Evolutionary conservation across 331 rosid species (phyloP), one percentile per base, ranked within the genome.

Genomic region (Telfairia occidentalis): DNA sequence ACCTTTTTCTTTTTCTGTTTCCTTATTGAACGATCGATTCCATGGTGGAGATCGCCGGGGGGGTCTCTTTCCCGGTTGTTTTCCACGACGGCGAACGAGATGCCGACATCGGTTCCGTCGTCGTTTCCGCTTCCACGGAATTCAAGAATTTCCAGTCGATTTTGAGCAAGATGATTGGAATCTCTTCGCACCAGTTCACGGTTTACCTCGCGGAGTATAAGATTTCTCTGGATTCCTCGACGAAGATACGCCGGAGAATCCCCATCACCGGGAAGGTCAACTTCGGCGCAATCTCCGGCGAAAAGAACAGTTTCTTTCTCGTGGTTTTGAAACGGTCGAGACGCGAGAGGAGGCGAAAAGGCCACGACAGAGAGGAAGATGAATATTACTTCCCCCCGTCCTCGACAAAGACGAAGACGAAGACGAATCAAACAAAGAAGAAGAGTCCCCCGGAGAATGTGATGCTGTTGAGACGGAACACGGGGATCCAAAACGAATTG

Each of bases 201-300:
- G 83, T 83, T 34, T 88, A 78, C 42, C 49, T 92, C 21, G 79
- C 81, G 75, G 59, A 52, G 26, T 29, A 67, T 29, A 76, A 75
- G 63, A 49, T 18, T 21, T 10, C 74, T 21, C 26, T 8, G 40
- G 53, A 75, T 34, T 69, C 81, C 49, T 78, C 82, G 40, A 6
- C 71, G 16, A 78, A 69, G 5, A 66, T 73, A 18, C 80, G 75
- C 69, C 78, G 81, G 70, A 78, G 82, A 63, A 81, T 84, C 24
- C 97, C 88, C 0, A 37, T 89, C 75, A 87, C 86, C 28, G 85
- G 87, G 1, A 88, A 83, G 80, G 69, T 84, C 83, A 83, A 86
- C 81, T 79, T 91, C 77, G 67, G 76, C 61, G 57, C 83, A 48
- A 72, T 91, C 46, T 34, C 80, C 0, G 78, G 78, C 66, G 80